Base-by-base conservation (phyloP, 352 stramenopile genomes). In the Phytophthora citricola region DNA sequence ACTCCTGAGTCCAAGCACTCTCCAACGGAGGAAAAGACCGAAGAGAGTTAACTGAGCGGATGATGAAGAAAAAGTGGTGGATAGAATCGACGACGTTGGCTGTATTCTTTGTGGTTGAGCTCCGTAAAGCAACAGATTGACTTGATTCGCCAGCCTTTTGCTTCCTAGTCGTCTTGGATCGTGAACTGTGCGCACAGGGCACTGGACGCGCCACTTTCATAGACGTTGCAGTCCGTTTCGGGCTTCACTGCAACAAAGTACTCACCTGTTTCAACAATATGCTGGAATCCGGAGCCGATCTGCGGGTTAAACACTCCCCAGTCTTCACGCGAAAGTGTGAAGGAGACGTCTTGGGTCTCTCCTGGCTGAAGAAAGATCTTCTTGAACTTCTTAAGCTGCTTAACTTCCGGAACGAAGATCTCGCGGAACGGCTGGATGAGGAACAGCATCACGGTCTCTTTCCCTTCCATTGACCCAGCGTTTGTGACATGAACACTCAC, bases 381-480 rank as follows among this genome's bases (percentile, higher is more conserved):
- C 26, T 63, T 68, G 54, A 95, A 96, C 48, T 85, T 86, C 57
- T 91, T 91, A 7, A 97, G 75, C 41, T 89, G 78, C 60, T 94
- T 96, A 43, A 76, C 78, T 58, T 94, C 87, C 1, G 88, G 85
- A 15, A 93, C 78, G 1, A 83, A 81, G 24, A 89, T 84, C 26
- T 52, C 10, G 22, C 83, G 85, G 44, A 76, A 85, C 24, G 80
- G 78, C 48, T 91, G 85, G 7, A 81, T 87, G 48, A 96, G 78
- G 29, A 97, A 92, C 27, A 96, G 41, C 61, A 96, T 83, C 36
- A 94, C 78, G 0, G 77, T 89, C 54, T 96, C 86, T 34, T 94
- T 90, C n/a, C 87, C 87, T 38, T 66, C 70, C 8, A 66, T 50
- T 3, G 48, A 36, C 10, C 89, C 90, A 6, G 72, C 73, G 75